phyloP scores from a whole-genome alignment of 1,139 yeast species.

The Suhomyces ambrosiae region DNA sequence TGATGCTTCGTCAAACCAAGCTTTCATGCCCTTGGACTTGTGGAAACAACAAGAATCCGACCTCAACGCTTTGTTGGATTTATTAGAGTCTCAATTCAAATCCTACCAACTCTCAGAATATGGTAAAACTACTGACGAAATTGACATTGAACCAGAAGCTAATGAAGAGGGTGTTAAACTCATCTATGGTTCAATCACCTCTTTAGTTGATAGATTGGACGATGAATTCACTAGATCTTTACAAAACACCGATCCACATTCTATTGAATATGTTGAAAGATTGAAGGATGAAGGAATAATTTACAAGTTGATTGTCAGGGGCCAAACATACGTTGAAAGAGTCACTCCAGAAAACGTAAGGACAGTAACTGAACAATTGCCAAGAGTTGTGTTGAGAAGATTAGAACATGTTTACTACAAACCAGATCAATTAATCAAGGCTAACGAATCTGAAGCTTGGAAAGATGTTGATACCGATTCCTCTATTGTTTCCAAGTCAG shows the following conservation, averaged over 20 bases:
- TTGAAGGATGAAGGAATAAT: slow-evolving; percentile 82
- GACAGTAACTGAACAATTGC: slow-evolving; percentile 59
- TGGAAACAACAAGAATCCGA: slow-evolving; percentile 78
- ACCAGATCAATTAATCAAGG: slow-evolving; percentile 71
- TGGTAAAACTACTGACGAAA: slow-evolving; percentile 76
- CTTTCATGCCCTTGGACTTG: slow-evolving; percentile 76
- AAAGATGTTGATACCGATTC: slow-evolving; percentile 40
- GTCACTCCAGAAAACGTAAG: slow-evolving; percentile 51
- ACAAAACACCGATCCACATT: slow-evolving; percentile 90
- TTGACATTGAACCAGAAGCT: slow-evolving; percentile 74
- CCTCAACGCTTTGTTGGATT: slow-evolving; percentile 59
- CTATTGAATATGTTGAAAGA: slow-evolving; percentile 89
- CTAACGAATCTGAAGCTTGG: slow-evolving; percentile 78
- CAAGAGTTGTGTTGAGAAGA: slow-evolving; percentile 81
- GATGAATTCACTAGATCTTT: slow-evolving; percentile 91
- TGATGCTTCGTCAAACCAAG: slow-evolving; percentile 69
- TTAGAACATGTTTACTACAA: slow-evolving; percentile 93
- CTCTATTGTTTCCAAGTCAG: slow-evolving; percentile 33
- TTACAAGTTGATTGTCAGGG: slow-evolving; percentile 76
- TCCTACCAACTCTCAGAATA: slow-evolving; percentile 75
- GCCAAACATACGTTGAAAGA: slow-evolving; percentile 81
- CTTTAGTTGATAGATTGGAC: slow-evolving; percentile 89
- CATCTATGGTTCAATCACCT: slow-evolving; percentile 80
- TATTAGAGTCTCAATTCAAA: slow-evolving; percentile 62
- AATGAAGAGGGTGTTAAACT: slow-evolving; percentile 68